These are phyloP conservation scores for Mycena leptocephala DNA, from an alignment of 768 basidiomycete species.

Conservation along the genomic window DNA sequence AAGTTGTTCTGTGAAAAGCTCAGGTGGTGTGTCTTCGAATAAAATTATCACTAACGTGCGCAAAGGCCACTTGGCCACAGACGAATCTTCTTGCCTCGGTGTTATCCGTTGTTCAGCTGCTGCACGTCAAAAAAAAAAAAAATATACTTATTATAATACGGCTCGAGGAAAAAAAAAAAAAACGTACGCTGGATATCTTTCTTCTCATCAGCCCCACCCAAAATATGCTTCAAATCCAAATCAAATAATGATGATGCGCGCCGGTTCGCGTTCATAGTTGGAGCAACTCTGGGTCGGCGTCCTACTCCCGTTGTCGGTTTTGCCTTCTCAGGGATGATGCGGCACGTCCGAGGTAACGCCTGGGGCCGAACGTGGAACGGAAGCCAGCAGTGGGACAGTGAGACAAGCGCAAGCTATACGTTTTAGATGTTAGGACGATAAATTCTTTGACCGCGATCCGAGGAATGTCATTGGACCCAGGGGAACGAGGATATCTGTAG, in stretches of 20 bases:
- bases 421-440: no score
- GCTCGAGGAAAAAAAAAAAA: background rate
- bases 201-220: slow-evolving; percentile 68
- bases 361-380: no score
- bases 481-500: no score
- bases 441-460: no score
- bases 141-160: background rate
- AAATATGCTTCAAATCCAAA: slow-evolving; percentile 73
- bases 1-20: slow-evolving; percentile 70
- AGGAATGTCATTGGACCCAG: no score
- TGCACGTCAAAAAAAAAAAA: slow-evolving; percentile 48
- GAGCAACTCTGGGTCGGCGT: slow-evolving; percentile 35
- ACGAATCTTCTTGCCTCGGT: slow-evolving; percentile 92
- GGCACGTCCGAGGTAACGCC: no score
- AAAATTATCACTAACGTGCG: slow-evolving; percentile 74
- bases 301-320: slow-evolving; percentile 27
- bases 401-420: no score
- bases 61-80: slow-evolving; percentile 86
- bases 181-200: slow-evolving; percentile 78
- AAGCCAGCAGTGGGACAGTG: no score
- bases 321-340: slow-evolving; percentile 58
- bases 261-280: slow-evolving; percentile 46
- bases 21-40: background rate
- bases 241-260: slow-evolving; percentile 85
- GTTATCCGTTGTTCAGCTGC: slow-evolving; percentile 94